Base-by-base conservation (phyloP, 768 basidiomycete species). In the Phanerochaete carnosa region DNA sequence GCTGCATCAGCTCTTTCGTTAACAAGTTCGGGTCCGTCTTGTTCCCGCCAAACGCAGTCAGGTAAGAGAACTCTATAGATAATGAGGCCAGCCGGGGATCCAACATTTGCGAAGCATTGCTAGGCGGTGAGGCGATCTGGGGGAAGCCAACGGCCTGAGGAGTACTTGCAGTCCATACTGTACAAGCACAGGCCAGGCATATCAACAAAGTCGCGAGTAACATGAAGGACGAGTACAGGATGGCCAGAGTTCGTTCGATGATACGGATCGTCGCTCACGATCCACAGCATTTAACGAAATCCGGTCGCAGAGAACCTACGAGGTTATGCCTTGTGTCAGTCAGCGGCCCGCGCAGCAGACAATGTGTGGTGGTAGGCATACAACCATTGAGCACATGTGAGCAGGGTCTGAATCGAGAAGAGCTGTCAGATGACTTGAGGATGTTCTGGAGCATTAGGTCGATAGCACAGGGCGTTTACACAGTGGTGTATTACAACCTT, bases 51-150 rank as follows among this genome's bases (percentile, higher is more conserved):
- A 73, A 74, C 9, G 65, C 55, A 15, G 66, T 58, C 25, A 74
- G 53, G 59, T 70, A 73, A 9, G 70, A 65, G 49, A 68, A 64
- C 61, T 74, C 73, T 52, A 74, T 69, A 0, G 67, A 70, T 35
- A 74, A 68, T 1, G 66, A 66, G 15, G 70, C 65, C 9, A 73
- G 67, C 32, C 60, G 52, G 7, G 59, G 67, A 54, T 69, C 67
- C 12, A 74, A 63, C 15, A 58, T 26, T 49, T 63, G 62, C 13
- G 71, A 69, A 1, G 66, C 65, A 58, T 65, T 64, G 12, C 55
- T 13, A 0, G 71, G 70, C 23, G 45, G 45, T 9, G 55, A 56
- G 28, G 64, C 51, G 28, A 66, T 59, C 2, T 39, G 13, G 5
- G 67, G 61, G 3, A 66, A 39, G 12, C 43, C n/a, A 11, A 65